Percentiles rank a stretch among this genome's conserved stretches.
Conservation (phyloP, 1,284 basidiomycete species). For the Microbotryum saponariae region DNA sequence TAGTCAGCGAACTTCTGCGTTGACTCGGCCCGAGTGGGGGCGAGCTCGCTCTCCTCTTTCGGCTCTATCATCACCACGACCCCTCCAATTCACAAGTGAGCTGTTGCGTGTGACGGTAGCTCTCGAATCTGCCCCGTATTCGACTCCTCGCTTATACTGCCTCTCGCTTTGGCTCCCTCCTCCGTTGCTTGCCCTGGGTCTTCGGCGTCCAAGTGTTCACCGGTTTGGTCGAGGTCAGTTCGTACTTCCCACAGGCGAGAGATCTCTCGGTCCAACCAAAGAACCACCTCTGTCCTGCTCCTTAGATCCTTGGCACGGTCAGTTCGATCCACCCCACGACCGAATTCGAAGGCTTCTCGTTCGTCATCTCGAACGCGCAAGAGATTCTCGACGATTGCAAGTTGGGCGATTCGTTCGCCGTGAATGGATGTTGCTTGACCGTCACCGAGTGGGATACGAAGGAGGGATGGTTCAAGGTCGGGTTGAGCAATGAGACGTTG, state of each 20-base stretch:
- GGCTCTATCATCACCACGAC: too few species aligned
- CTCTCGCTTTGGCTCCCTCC: neutral
- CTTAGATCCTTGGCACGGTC: conserved; percentile 65
- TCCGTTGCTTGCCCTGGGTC: neutral
- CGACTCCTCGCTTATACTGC: too few species aligned
- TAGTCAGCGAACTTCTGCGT: too few species aligned
- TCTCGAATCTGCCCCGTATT: too few species aligned
- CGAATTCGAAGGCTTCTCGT: conserved; percentile 60
- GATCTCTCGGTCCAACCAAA: neutral
- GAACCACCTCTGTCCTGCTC: neutral
- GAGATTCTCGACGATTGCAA: conserved; percentile 83
- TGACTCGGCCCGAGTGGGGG: too few species aligned
- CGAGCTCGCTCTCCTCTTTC: too few species aligned
- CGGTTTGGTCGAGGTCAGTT: conserved; percentile 37
- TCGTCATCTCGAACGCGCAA: conserved; percentile 66
- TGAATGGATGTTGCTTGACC: conserved; percentile 77
- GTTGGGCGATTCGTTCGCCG: conserved; percentile 89
- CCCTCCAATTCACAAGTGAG: too few species aligned
- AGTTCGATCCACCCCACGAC: conserved; percentile 47
- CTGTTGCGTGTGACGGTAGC: too few species aligned
- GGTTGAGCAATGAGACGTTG: conserved; percentile 72
- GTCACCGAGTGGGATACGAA: conserved; percentile 71
- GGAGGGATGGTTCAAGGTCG: conserved; percentile 80
- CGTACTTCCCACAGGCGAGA: conserved; percentile 44
- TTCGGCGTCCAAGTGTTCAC: conserved; percentile 37